Base-by-base conservation (phyloP, 495 filamentous ascomycete species). In the Hypoxylon perforatum region DNA sequence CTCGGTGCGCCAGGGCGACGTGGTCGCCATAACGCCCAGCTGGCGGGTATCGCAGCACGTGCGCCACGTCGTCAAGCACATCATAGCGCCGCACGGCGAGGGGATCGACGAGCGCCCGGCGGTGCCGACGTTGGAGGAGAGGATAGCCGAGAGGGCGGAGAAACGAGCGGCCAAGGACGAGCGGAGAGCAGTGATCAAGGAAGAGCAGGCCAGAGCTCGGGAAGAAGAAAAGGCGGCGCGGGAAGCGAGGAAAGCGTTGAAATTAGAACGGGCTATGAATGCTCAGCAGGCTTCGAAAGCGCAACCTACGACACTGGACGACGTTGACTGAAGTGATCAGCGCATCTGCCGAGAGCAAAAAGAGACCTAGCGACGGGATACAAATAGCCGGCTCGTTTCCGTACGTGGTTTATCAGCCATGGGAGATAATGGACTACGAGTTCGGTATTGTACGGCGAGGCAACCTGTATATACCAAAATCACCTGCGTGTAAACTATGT, bases 21-120 rank as follows among this genome's bases (percentile, higher is more conserved):
- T 94, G 12, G 87, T 96, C n/a, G 85, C 88, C 74, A 91, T 95
- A 72, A 85, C 85, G 18, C 84, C 88, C 18, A 88, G 88, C 41
- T 88, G 79, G 71, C 86, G 88, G 14, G 83, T 84, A 58, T 85
- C 84, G 62, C 87, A 88, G 54, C 73, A 76, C 53, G 91, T 94
- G 63, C 87, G 84, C 23, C 91, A 94, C 75, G 90, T 94, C 28
- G 88, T 95, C 21, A 88, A 90, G 74, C 75, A 84, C 53, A 94
- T 96, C 69, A 81, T 96, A 62, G 87, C 90, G 41, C 92, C 88
- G 23, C 91, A 90, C 60, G 91, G 88, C 7, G 70, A 77, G 9
- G 83, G 85, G 2, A 84, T 92, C 65, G 78, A 85, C 21, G 82
- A 83, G 17, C 84, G 92, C 9, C 86, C 89, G 25, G 77, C 89